Evolutionary conservation across 116 monocot species (phyloP), one percentile per base, ranked within the genome.

Genomic region (Papilionanthe hybrid): DNA sequence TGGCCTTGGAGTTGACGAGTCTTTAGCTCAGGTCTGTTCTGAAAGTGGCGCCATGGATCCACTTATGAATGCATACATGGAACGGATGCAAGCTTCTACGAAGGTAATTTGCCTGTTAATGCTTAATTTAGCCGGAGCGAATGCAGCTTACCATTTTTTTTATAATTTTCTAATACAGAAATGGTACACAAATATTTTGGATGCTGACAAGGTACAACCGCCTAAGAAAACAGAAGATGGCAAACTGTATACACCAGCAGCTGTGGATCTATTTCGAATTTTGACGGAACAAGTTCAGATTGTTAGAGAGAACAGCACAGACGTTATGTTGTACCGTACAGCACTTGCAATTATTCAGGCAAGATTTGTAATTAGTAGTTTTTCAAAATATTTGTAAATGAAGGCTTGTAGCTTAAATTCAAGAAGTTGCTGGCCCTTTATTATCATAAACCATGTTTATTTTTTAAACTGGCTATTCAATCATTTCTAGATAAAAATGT

Each of bases 1-100:
- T 86, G 88, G 82, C 72, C 95, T 99, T 78, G 99, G 99, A 80
- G 99, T 99, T 82, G 99, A 99, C 83, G 99, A 99, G 27, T 93
- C 99, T 37, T 84, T 99, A 81, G 95, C 99, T 79, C 99, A 99
- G 91, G 95, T 99, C 88, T 99, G 95, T 85, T 99, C 99, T 50
- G 99, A 99, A 86, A 99, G 99, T 88, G 99, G 99, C 86, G 90
- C 95, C 56, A 91, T 99, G 99, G 99, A 99, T 88, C 99, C 99
- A 15, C 85, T 99, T 30, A 99, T 99, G 95, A 95, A 99, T 93
- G 91, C 95, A 68, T 99, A 99, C 86, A 88, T 99, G 85, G 93
- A 99, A 80, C 76, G 99, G 72, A 93, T 95, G 91, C 99, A 99
- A 86, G 90, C 88, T 83, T 93, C 95, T 76, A 95, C 90, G 5